Evolutionary conservation across 768 basidiomycete genomes (phyloP).

Genomic region (Tephrocybe sp.): DNA sequence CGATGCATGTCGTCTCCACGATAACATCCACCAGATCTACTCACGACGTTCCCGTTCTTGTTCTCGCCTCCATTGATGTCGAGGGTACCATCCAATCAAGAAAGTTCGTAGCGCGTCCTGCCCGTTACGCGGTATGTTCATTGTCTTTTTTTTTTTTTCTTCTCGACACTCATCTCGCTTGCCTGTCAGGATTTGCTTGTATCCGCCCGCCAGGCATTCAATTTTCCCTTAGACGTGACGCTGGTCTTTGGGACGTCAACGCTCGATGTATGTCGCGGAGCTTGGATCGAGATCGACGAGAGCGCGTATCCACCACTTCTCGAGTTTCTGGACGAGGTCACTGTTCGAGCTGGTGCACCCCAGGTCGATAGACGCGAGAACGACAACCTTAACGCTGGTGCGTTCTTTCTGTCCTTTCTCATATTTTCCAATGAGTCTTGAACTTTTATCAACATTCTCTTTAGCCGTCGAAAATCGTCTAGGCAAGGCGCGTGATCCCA

Average conservation of each 20-base stretch:
- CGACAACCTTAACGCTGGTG: too few relatives aligned
- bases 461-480: background rate
- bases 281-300: slow-evolving; percentile 28
- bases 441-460: background rate
- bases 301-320: slow-evolving; percentile 28
- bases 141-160: too few relatives aligned
- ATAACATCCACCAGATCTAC: slow-evolving; percentile 16
- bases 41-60: slow-evolving; percentile 24
- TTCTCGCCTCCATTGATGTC: slow-evolving; percentile 21
- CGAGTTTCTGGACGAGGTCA: slow-evolving; percentile 28
- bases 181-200: slow-evolving; percentile 26
- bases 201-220: slow-evolving; percentile 18
- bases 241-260: slow-evolving; percentile 24
- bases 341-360: too few relatives aligned
- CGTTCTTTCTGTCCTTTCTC: too few relatives aligned
- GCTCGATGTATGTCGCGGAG: slow-evolving; percentile 29
- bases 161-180: too few relatives aligned
- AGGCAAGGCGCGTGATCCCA: background rate
- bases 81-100: slow-evolving; percentile 5
- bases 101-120: slow-evolving; percentile 26
- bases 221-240: slow-evolving; percentile 3
- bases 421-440: too few relatives aligned
- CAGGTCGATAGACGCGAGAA: too few relatives aligned
- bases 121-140: slow-evolving; percentile 22
- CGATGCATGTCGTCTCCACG: slow-evolving; percentile 24